Evolutionary conservation across 148 eudicot species (phyloP).

Genomic region (Silene conica): DNA sequence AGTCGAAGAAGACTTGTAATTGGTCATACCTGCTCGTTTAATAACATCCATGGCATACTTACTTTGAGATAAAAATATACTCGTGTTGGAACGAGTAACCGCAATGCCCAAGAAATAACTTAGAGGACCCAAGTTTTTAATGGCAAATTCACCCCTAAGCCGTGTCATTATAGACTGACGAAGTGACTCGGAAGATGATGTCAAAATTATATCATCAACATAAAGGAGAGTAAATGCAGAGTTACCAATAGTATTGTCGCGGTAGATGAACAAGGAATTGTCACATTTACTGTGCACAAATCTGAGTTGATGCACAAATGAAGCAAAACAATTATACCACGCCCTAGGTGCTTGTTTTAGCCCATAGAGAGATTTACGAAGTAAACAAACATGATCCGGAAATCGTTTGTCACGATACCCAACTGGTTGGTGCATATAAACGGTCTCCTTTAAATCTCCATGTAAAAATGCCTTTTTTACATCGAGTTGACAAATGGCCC

Average conservation of each 20-base stretch:
- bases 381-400: neutral
- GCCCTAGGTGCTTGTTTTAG: neutral
- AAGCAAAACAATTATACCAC: neutral
- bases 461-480: no score
- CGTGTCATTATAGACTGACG: neutral
- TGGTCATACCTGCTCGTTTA: conserved; percentile 3
- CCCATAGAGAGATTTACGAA: no score
- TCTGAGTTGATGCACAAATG: neutral
- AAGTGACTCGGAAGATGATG: neutral
- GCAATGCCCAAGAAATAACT: conserved; percentile 1
- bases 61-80: neutral
- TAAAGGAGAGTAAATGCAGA: no score
- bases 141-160: neutral
- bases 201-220: no score
- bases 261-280: neutral
- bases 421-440: no score
- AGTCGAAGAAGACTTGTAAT: neutral
- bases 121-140: neutral
- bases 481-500: neutral
- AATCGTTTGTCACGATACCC: neutral
- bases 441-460: no score
- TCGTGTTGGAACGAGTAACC: neutral
- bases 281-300: no score
- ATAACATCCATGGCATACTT: neutral
- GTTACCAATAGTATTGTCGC: neutral